Evolutionary conservation across 352 stramenopile species (phyloP), one percentile per base, ranked within the genome.

Genomic region (Globisporangium mamillatum): DNA sequence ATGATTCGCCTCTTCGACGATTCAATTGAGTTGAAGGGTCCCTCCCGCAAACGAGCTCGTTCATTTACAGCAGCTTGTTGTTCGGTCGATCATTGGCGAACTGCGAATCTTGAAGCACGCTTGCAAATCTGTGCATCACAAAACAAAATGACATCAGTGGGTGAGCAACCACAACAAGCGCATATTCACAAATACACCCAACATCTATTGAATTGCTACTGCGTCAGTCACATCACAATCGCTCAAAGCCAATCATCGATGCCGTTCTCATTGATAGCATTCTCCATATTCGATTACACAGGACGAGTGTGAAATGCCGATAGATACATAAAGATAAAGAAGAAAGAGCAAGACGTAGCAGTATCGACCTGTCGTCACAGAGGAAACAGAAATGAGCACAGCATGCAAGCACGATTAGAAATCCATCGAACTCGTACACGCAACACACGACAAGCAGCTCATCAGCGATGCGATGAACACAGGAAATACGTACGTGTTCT

Each of bases 261-360:
- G 36, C 14, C 20, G 41, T 48, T 48, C 41, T 48, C 41, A 48
- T 48, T 48, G 41, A 48, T 48, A 48, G 50, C 50, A 27, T 9
- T 56, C 50, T 32, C n/a, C 50, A 56, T 24, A 29, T 56, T 56
- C 50, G 20, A 48, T 48, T 48, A 48, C 41, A 48, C 41, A 48
- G 41, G 20, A 48, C 41, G 41, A 48, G 41, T 27, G 27, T 14
- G 29, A 63, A 29, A 29, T 53, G 34, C 57, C 41, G 58, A 64
- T 64, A 36, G 58, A 64, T 64, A 66, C 60, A 56, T 58, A 58
- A 41, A 46, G 14, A 55, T 32, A 59, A 57, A 52, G 16, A n/a
- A 60, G 56, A 65, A 41, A 56, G 10, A 58, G 10, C 20, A 41
- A 41, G 41, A 60, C 41, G 41, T 34, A 63, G 32, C 20, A 54